Percentiles rank a stretch among this genome's conserved stretches.
Evolutionary conservation across 2,329 filamentous ascomycete genomes (phyloP).

Genomic region (Metarhizium sp.): DNA sequence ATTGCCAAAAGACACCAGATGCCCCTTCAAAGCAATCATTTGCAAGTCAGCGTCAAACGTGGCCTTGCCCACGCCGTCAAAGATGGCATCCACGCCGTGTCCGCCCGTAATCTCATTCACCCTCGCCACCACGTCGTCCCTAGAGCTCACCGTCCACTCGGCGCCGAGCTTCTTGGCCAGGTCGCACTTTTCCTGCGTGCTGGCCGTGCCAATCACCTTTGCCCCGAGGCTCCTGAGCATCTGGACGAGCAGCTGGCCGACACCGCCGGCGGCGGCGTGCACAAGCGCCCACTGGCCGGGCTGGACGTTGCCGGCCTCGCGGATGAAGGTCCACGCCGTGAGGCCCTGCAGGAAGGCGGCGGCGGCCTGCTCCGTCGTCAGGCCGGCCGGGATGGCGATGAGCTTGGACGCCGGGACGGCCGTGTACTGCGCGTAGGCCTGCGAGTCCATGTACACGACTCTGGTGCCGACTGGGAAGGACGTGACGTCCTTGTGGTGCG

Average conservation of each 20-base stretch:
- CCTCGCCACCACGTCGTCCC: constrained; percentile 45
- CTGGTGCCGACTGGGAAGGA: constrained; percentile 54
- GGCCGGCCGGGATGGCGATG: constrained; percentile 52
- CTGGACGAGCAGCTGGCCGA: constrained; percentile 67
- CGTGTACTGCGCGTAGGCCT: constrained; percentile 49
- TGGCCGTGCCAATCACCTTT: constrained; percentile 70
- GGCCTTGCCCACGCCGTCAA: constrained; percentile 75
- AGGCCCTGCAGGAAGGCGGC: constrained; percentile 71
- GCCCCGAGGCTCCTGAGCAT: constrained; percentile 64
- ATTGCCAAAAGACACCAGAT: constrained; percentile 71
- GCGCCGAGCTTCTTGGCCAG: constrained; percentile 64
- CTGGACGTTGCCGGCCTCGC: constrained; percentile 67
- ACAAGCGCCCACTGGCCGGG: constrained; percentile 74
- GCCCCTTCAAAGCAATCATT: constrained; percentile 67
- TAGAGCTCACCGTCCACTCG: constrained; percentile 61
- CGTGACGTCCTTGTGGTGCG: constrained; percentile 42
- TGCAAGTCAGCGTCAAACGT: constrained; percentile 76
- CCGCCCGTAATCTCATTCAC: constrained; percentile 63
- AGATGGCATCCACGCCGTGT: constrained; percentile 66
- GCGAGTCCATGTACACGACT: constrained; percentile 56
- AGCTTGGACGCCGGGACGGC: constrained; percentile 42
- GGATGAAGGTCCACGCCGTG: constrained; percentile 70
- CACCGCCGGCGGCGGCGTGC: constrained; percentile 78
- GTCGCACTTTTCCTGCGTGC: constrained; percentile 60
- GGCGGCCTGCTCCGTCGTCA: constrained; percentile 54